Base-by-base conservation (phyloP, 192 early-diverging fungal genomes). In the Phycomyces nitens region DNA sequence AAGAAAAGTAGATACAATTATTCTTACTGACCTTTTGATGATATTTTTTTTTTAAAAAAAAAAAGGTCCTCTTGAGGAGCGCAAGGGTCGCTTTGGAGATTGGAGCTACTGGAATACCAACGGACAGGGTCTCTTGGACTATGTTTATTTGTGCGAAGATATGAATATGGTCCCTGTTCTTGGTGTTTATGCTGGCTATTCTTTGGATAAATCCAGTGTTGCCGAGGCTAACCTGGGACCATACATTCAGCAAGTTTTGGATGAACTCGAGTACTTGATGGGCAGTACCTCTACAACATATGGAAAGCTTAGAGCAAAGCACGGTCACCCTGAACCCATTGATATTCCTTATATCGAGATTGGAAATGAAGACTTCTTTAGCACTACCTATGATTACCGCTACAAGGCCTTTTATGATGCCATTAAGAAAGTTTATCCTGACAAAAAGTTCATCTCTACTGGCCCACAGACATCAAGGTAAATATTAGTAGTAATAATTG, bases 351-450 rank as follows among this genome's bases (percentile, higher is more conserved):
- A 69, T 11, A 54, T 70, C 10, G 69, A 70, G 69, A 20, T 70
- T 24, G 69, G 69, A 9, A 70, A 70, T 24, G 69, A 70, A 20
- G 65, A 70, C 18, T 60, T 65, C 69, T 64, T 60, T 11, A 56
- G 65, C 26, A 24, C 40, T 2, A 42, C 69, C 22, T 68, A 70
- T 21, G 53, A 59, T 12, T 60, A 70, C 27, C 69, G 69, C 8
- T 70, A 66, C 66, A 53, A 59, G 27, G 69, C 69, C n/a, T 70
- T 26, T 24, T 65, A 70, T 18, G 53, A 61, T 59, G 69, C 69
- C 29, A 70, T 70, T 38, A 54, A 60, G 40, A 47, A 34, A 9
- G 66, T 39, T 39, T 70, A 70, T 34, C 69, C 69, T 18, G 27
- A 53, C 5, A 24, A 70, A 0, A 27, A 55, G 8, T 1, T 70